Evolutionary conservation across 805 yeast species (phyloP).

Genomic region (Ogataea nitratoaversa): DNA sequence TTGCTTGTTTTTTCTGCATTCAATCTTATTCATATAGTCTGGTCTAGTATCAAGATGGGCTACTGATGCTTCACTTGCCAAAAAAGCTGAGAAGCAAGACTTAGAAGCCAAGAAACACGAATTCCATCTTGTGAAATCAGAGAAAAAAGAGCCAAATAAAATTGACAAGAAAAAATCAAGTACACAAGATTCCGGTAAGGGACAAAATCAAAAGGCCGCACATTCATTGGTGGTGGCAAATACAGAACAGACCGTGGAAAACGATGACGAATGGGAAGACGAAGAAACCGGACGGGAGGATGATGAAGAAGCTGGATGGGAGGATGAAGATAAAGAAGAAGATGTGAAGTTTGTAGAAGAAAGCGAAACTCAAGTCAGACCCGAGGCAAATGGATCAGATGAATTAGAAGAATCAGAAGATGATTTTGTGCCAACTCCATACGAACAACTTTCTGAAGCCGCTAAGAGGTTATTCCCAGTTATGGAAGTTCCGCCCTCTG

Average conservation of each 20-base stretch:
- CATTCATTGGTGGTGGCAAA: too few relatives aligned
- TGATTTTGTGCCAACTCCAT: conserved; percentile 4
- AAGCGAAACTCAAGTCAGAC: too few relatives aligned
- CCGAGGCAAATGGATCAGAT: too few relatives aligned
- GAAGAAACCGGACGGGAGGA: conserved; percentile 1
- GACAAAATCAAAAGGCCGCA: background rate
- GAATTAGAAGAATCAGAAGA: too few relatives aligned
- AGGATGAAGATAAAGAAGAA: conserved; percentile 5
- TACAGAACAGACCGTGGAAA: too few relatives aligned
- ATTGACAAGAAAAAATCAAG: conserved; percentile 3
- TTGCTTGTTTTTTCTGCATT: too few relatives aligned
- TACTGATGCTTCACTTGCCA: conserved; percentile 23
- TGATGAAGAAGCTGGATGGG: background rate
- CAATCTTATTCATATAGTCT: too few relatives aligned
- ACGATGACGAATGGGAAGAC: too few relatives aligned
- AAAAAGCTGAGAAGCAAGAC: conserved; percentile 22
- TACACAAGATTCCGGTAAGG: conserved; percentile 4
- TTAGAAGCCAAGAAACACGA: conserved; percentile 2
- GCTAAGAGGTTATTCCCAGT: conserved; percentile 18
- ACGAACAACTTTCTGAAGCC: conserved; percentile 8
- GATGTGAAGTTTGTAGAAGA: too few relatives aligned
- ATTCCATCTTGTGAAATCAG: too few relatives aligned
- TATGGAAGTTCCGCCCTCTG: background rate
- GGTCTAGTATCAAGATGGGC: conserved; percentile 32
- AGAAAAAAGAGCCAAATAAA: conserved; percentile 3